Base-by-base conservation (phyloP, 306 rosid species). In the Benincasa hispida region DNA sequence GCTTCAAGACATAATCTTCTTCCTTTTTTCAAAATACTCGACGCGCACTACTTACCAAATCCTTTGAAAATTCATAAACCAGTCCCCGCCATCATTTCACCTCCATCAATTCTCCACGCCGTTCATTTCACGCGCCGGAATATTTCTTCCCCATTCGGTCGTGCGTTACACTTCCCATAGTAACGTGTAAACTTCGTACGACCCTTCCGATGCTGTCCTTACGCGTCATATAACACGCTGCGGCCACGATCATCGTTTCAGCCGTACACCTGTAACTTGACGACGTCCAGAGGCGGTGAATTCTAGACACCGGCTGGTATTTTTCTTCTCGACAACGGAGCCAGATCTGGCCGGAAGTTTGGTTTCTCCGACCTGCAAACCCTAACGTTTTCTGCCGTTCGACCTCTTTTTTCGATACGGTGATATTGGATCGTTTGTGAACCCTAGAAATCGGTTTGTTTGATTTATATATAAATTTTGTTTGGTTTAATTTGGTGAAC, bases 241-340 rank as follows among this genome's bases (percentile, higher is more conserved):
- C 80, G 79, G 81, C 30, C 90, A 91, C 91, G 47, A 82, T 51
- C 82, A 74, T 72, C 79, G 76, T 77, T 60, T 75, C 81, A 51
- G 87, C 87, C 93, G 93, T 89, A 83, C 93, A 88, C 88, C 88
- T 89, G 90, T 86, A 81, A 82, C 83, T 3, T 32, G 5, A 62
- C 70, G 89, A 80, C 76, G 65, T 73, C 51, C 77, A 75, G 83
- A 86, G 89, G 70, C 42, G 70, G 70, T 62, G 70, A 10, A 32
- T 62, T 34, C 34, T 62, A 80, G 70, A 34, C 25, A 32, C 45
- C 25, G 7, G 70, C 15, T 32, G 47, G 25, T 27, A 22, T 17
- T 62, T 18, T 62, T 58, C 7, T 6, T 62, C 70, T 62, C 45
- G 34, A 62, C 8, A 34, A 58, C 67, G 47, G 70, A 62, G 47